phyloP scores from a whole-genome alignment of 495 filamentous ascomycete species.

The Podospora didyma region DNA sequence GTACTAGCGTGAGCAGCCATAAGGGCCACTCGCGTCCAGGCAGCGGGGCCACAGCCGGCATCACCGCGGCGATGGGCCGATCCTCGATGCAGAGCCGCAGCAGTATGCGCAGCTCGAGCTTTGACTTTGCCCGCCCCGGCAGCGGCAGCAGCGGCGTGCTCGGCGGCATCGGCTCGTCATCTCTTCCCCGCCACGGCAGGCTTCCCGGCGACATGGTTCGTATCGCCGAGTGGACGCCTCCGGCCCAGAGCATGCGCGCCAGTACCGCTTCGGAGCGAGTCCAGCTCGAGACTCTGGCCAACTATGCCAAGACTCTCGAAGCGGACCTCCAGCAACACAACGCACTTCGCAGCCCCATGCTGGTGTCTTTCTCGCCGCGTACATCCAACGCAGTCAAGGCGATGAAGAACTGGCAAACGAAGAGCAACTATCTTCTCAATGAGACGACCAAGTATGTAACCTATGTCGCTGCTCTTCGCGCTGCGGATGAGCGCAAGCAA shows the following conservation, averaged over 20 bases:
- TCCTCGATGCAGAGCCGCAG: constrained; percentile 41
- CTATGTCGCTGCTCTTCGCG: constrained; percentile 76
- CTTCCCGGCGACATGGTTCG: constrained; percentile 82
- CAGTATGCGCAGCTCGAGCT: constrained; percentile 36
- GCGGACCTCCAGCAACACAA: constrained; percentile 84
- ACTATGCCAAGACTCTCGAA: constrained; percentile 82
- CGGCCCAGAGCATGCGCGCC: constrained; percentile 81
- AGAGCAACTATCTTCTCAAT: constrained; percentile 83
- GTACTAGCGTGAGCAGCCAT: constrained; percentile 20
- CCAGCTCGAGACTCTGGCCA: constrained; percentile 68
- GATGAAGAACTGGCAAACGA: constrained; percentile 94
- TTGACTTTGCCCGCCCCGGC: constrained; percentile 38
- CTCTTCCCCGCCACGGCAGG: constrained; percentile 34
- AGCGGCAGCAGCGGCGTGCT: constrained; percentile 68
- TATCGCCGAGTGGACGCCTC: constrained; percentile 93
- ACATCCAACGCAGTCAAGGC: constrained; percentile 77
- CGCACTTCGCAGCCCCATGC: constrained; percentile 76
- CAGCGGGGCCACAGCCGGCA: constrained; percentile 30
- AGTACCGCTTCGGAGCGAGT: constrained; percentile 72
- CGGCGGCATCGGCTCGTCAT: constrained; percentile 42
- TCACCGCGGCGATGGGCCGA: constrained; percentile 17
- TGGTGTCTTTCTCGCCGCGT: constrained; percentile 83
- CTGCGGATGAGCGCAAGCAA: constrained; percentile 35
- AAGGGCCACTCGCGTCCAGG: constrained; percentile 39
- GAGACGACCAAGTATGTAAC: constrained; percentile 96